A percentile compares a stretch with the other conserved stretches of the same genome.
These are phyloP conservation scores for Perilla frutescens DNA, from an alignment of 257 asterid genomes.

Conservation along the genomic window DNA sequence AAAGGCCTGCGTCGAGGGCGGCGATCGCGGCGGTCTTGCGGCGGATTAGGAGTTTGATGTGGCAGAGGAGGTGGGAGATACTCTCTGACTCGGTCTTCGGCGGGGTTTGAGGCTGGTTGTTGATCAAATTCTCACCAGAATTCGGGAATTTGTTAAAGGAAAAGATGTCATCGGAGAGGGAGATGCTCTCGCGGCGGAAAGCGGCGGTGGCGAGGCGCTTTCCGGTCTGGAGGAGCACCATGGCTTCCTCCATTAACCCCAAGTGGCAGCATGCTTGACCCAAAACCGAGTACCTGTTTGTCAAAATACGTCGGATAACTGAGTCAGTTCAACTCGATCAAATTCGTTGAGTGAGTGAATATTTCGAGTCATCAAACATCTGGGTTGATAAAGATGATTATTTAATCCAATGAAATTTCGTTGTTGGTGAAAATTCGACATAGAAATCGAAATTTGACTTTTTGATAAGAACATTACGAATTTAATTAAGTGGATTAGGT, in stretches of 20 bases:
- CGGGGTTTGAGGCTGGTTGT: conserved; percentile 45
- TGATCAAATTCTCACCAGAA: conserved; percentile 42
- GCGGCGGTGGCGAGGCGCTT: conserved; percentile 92
- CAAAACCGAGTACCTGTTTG: conserved; percentile 72
- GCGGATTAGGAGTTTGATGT: conserved; percentile 74
- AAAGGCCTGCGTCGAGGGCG: conserved; percentile 72
- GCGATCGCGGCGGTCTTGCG: conserved; percentile 80
- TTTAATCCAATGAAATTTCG: conserved; percentile 19
- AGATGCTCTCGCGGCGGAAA: conserved; percentile 87
- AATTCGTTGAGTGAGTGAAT: conserved; percentile 26
- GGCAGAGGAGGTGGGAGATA: conserved; percentile 69
- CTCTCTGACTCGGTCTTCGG: conserved; percentile 62
- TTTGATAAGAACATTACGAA: conserved; percentile 25
- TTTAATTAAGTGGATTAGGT: conserved; percentile 32
- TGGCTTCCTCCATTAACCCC: conserved; percentile 94
- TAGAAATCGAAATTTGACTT: conserved; percentile 40
- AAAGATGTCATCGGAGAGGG: conserved; percentile 83
- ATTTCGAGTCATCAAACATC: background rate
- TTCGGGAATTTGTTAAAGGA: conserved; percentile 59
- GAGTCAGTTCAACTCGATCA: conserved; percentile 32
- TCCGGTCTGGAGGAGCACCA: conserved; percentile 89
- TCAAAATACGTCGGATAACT: conserved; percentile 19
- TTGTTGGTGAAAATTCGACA: conserved; percentile 25
- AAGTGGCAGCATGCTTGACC: conserved; percentile 97
- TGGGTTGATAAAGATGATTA: background rate